Percentiles rank a stretch among this genome's conserved stretches.
These are phyloP conservation scores for Climacium dendroides DNA, from an alignment of 225 moss, liverwort and hornwort genomes.

Conservation along the genomic window DNA sequence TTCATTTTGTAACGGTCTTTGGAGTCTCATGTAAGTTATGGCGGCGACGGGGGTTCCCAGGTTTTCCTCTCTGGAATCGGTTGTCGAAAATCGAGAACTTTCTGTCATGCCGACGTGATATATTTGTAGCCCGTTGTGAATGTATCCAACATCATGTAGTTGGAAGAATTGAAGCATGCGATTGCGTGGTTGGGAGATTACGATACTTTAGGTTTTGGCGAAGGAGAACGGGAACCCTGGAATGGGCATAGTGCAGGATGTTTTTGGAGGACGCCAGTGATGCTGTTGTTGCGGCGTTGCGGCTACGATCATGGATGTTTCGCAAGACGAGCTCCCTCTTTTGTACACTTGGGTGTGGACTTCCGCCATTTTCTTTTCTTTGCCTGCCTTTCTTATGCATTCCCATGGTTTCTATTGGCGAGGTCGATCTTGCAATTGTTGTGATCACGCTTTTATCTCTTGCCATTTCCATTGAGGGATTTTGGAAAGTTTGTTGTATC, in stretches of 20 bases:
- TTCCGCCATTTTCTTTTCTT: not conserved
- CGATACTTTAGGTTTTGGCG: not conserved
- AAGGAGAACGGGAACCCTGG: not conserved
- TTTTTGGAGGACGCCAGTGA: not conserved
- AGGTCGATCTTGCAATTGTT: not conserved
- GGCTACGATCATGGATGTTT: slow-evolving; percentile 75
- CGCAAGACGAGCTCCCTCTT: slow-evolving; percentile 90
- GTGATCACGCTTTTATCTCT: not conserved
- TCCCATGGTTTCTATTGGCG: not conserved
- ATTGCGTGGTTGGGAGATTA: not conserved
- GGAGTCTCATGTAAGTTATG: not conserved
- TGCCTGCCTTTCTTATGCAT: not conserved
- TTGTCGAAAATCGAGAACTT: not conserved
- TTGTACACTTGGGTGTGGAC: slow-evolving; percentile 80
- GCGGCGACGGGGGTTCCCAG: not conserved
- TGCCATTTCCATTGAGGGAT: not conserved
- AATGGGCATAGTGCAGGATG: slow-evolving; percentile 18
- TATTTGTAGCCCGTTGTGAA: not conserved
- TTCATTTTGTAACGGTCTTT: not conserved
- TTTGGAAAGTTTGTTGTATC: not conserved
- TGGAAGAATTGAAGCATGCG: not conserved
- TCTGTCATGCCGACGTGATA: not conserved
- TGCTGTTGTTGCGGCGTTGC: slow-evolving; percentile 1
- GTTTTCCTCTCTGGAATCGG: not conserved
- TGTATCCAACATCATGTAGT: not conserved